phyloP scores from a whole-genome alignment of 805 yeast genomes.

The Candida nemodendra region DNA sequence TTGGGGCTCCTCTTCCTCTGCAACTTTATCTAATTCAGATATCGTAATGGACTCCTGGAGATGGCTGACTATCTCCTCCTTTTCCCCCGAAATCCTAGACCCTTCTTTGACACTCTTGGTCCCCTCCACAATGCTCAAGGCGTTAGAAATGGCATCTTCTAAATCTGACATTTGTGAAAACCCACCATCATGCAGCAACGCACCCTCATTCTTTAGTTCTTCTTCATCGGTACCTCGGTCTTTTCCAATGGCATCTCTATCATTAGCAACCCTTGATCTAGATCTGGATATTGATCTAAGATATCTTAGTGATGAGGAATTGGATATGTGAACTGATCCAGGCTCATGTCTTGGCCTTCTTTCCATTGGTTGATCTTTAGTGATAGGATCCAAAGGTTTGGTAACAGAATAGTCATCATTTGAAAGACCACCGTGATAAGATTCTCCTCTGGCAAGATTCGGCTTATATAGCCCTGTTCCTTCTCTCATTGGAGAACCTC shows the following conservation, averaged over 20 bases:
- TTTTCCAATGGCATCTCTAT: constrained; percentile 31
- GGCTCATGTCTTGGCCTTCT: constrained; percentile 40
- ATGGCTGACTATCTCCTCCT: constrained; percentile 19
- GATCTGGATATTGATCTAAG: constrained; percentile 67
- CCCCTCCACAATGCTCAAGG: constrained; percentile 36
- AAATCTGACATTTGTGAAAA: constrained; percentile 46
- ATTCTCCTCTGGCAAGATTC: constrained; percentile 75
- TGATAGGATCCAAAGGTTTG: constrained; percentile 37
- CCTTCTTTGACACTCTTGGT: constrained; percentile 23
- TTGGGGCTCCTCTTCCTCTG: constrained; percentile 22
- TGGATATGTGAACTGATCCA: constrained; percentile 28
- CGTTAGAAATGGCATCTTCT: constrained; percentile 49
- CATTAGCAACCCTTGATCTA: constrained; percentile 48
- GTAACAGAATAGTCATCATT: constrained; percentile 37
- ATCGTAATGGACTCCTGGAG: constrained; percentile 17
- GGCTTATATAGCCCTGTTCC: constrained; percentile 42
- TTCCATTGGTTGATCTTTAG: constrained; percentile 30
- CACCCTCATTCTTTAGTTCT: constrained; percentile 57
- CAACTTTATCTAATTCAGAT: constrained; percentile 15
- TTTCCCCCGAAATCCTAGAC: constrained; percentile 10
- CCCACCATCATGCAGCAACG: constrained; percentile 49
- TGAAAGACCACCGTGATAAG: constrained; percentile 58
- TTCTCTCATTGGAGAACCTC: constrained; percentile 27
- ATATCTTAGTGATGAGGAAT: constrained; percentile 47
- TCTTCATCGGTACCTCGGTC: constrained; percentile 28